A percentile compares a stretch with the other conserved stretches of the same genome.
phyloP scores from a whole-genome alignment of 257 asterid species.

The Solanum verrucosum region DNA sequence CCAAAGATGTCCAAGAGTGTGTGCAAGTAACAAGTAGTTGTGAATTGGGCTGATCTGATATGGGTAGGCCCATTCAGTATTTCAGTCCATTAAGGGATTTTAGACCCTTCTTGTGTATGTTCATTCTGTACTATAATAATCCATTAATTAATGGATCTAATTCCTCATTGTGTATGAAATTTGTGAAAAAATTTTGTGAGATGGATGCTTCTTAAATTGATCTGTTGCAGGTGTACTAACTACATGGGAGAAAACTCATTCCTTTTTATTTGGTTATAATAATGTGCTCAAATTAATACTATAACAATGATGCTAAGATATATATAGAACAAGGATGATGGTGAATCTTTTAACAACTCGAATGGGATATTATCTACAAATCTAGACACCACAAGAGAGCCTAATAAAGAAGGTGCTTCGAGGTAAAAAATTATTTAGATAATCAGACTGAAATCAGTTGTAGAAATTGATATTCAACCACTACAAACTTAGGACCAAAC shows the following conservation, averaged over 20 bases:
- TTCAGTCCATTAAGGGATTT: not conserved
- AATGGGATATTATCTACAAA: not conserved
- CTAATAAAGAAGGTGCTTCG: not conserved
- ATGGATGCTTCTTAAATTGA: not conserved
- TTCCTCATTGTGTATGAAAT: not conserved
- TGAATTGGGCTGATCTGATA: not conserved
- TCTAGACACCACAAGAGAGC: not conserved
- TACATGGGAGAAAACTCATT: not conserved
- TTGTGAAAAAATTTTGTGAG: not conserved
- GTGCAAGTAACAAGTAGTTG: not conserved
- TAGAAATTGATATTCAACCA: not conserved
- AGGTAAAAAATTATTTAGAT: not conserved
- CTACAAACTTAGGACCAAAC: not conserved
- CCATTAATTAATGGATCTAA: not conserved
- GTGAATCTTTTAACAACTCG: not conserved
- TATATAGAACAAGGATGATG: not conserved
- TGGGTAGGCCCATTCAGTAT: not conserved
- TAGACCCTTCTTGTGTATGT: not conserved
- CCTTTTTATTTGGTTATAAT: not conserved
- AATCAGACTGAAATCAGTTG: not conserved
- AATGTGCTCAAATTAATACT: not conserved
- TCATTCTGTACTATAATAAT: not conserved
- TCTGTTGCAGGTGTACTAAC: not conserved
- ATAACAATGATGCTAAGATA: not conserved
- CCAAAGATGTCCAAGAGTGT: not conserved